These are phyloP conservation scores for Xerocomus nothofagi DNA, from an alignment of 1,284 basidiomycete genomes.

Conservation along the genomic window DNA sequence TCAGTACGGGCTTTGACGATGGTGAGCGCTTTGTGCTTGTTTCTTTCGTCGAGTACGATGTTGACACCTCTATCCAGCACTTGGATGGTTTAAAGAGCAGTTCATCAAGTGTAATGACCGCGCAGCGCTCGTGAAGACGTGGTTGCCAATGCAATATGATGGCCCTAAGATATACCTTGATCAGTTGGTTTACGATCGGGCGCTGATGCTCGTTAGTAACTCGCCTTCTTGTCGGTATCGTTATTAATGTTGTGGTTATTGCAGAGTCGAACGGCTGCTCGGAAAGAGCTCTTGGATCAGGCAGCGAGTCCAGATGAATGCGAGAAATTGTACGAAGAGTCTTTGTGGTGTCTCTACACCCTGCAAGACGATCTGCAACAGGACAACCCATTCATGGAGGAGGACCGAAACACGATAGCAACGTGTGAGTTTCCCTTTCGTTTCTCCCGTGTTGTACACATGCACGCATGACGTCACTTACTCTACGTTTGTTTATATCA, in stretches of 20 bases:
- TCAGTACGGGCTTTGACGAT: conserved; percentile 76
- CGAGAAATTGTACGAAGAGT: conserved; percentile 92
- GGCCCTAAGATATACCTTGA: conserved; percentile 75
- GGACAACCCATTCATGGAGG: conserved; percentile 80
- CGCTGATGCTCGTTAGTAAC: conserved; percentile 59
- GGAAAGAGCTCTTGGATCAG: conserved; percentile 87
- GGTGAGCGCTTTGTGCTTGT: conserved; percentile 44
- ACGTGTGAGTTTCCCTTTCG: conserved; percentile 58
- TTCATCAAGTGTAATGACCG: conserved; percentile 78
- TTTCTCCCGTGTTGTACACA: not conserved
- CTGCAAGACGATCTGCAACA: conserved; percentile 90
- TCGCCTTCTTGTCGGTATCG: not conserved
- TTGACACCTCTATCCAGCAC: conserved; percentile 42
- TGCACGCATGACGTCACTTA: too few relatives aligned
- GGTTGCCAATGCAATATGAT: conserved; percentile 72
- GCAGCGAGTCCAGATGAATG: conserved; percentile 77
- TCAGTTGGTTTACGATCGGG: conserved; percentile 80
- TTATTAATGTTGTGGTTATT: conserved; percentile 1
- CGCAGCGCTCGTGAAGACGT: conserved; percentile 74
- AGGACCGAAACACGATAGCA: conserved; percentile 79
- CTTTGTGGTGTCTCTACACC: conserved; percentile 88
- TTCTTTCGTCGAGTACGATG: not conserved
- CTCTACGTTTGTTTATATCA: not conserved
- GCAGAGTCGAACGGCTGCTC: conserved; percentile 89
- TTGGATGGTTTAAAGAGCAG: conserved; percentile 75